These are phyloP conservation scores for Mycosarcoma mackinlayi DNA, from an alignment of 1,284 basidiomycete genomes.

Conservation along the genomic window DNA sequence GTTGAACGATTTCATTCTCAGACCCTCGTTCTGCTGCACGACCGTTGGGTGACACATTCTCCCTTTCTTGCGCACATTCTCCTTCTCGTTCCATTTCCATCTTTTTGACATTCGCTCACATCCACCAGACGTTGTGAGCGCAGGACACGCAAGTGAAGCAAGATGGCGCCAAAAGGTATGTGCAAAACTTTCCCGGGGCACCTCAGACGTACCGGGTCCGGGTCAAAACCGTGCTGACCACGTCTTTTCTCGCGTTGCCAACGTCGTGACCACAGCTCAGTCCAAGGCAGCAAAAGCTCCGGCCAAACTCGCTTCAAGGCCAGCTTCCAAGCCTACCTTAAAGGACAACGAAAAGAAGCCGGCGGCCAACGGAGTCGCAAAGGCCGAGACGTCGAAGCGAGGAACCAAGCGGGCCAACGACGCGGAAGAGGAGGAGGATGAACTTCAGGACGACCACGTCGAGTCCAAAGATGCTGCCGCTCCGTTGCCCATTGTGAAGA, in stretches of 20 bases:
- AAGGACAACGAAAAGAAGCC: slow-evolving; percentile 20
- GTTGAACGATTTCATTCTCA: slow-evolving; percentile 31
- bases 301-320: slow-evolving; percentile 21
- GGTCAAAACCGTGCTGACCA: slow-evolving; percentile 12
- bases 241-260: neutral
- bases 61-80: neutral
- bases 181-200: neutral
- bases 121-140: too few species aligned
- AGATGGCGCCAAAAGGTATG: slow-evolving; percentile 35
- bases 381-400: slow-evolving; percentile 19
- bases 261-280: slow-evolving; percentile 6
- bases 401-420: slow-evolving; percentile 44
- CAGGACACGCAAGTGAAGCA: slow-evolving; percentile 1
- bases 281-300: slow-evolving; percentile 29
- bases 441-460: slow-evolving; percentile 30
- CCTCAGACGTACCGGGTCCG: neutral
- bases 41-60: too few species aligned
- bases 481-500: slow-evolving; percentile 39
- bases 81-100: too few species aligned
- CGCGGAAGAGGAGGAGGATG: slow-evolving; percentile 39
- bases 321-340: slow-evolving; percentile 12
- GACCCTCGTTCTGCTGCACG: too few species aligned
- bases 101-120: too few species aligned
- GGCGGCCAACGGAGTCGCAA: slow-evolving; percentile 7
- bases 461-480: slow-evolving; percentile 30